Conservation (phyloP, 371 early-diverging fungal genomes). For the Mucor indicus region DNA sequence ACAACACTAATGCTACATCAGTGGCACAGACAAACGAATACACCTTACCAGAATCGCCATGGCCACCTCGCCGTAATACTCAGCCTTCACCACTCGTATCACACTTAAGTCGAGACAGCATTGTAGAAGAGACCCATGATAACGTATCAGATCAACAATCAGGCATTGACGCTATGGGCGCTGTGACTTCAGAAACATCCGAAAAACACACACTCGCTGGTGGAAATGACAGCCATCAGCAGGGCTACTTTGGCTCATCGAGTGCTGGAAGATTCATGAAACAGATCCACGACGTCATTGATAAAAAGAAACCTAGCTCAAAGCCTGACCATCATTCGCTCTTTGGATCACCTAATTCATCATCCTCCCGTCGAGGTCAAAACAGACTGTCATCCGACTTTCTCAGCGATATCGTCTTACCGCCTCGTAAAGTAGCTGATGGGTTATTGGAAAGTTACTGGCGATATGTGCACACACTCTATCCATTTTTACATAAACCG, state of each 20-base stretch:
- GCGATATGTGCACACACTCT: conserved; percentile 24
- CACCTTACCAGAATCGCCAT: too few relatives aligned
- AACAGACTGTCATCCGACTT: conserved; percentile 2
- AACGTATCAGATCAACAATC: too few relatives aligned
- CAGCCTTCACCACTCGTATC: too few relatives aligned
- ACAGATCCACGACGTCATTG: conserved; percentile 23
- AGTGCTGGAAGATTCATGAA: conserved; percentile 25
- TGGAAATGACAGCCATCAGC: conserved; percentile 12
- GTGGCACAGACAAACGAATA: too few relatives aligned
- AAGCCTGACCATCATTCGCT: neutral
- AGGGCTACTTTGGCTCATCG: conserved; percentile 26
- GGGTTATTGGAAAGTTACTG: conserved; percentile 18
- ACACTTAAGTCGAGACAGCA: too few relatives aligned
- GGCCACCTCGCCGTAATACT: too few relatives aligned
- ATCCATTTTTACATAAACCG: conserved; percentile 25
- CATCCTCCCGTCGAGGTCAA: neutral
- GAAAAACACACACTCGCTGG: neutral
- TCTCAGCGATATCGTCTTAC: conserved; percentile 18
- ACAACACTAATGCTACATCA: too few relatives aligned
- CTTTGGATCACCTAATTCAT: conserved; percentile 6
- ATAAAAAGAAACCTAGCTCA: conserved; percentile 16
- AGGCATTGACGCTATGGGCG: conserved; percentile 24
- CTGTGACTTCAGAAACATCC: conserved; percentile 12
- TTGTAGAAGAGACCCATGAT: too few relatives aligned
- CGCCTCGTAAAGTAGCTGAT: conserved; percentile 26